Evolutionary conservation across 129 eudicot genomes (phyloP), one percentile per base, ranked within the genome.

Genomic region (Escallonia herrerae): DNA sequence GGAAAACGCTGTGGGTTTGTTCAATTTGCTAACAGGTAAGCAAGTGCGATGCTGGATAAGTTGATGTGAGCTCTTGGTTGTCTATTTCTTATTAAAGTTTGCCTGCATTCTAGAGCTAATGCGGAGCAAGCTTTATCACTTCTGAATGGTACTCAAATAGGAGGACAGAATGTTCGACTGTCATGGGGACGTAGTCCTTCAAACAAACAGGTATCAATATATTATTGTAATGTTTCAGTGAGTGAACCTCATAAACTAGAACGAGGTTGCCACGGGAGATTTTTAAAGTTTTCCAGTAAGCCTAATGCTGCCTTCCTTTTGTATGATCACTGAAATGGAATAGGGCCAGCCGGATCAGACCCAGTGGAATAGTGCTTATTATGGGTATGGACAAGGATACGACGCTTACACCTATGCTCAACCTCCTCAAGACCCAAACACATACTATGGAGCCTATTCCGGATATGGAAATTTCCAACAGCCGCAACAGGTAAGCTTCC

Each of bases 1-100:
- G 99, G 96, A 45, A 93, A 89, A 64, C 95, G 99, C 5, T 93
- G 99, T 42, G 99, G 99, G 13, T 93, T 93, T 74, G 99, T 93
- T 47, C 99, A 93, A 66, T 93, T 93, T 77, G 80, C 95, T n/a
- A 77, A 64, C 73, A 89, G 99, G 98, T 88, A 58, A 71, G 67
- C 11, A 11, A 3, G 15, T 5, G 3, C 10, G 4, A 5, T 51
- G 2, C 47, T 3, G 5, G 3, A 15, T 41, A 14, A 5, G 4
- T 43, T 8, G 11, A 46, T 39, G 38, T 2, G 22, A 1, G 57
- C 7, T 43, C 6, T 39, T 55, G 47, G 9, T 33, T 40, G 4
- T 58, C 3, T 51, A 38, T 43, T 47, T 51, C 10, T 54, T 10
- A 39, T 65, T 7, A 45, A n/a, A 60, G 48, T 37, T 66, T 59